Conservation (phyloP, 164 flowering plant genomes). For the Brasenia schreberi region DNA sequence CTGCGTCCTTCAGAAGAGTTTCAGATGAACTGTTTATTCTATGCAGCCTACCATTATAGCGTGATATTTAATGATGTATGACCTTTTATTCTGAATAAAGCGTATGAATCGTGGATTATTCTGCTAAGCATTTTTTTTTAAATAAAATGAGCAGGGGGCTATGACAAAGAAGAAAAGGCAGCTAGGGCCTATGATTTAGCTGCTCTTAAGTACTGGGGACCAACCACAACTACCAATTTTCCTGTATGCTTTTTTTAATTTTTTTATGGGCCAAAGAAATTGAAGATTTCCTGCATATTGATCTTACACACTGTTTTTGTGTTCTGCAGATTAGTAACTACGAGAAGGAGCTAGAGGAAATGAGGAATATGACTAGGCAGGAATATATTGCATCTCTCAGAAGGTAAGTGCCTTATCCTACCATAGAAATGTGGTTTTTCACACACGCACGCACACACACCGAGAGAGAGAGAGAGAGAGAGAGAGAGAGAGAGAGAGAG, state of each 20-base stretch:
- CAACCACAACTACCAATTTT: slow-evolving; percentile 87
- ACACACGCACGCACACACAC: too few species aligned
- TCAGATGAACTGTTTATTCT: not conserved
- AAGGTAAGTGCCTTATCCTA: slow-evolving; percentile 30
- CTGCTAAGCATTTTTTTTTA: too few species aligned
- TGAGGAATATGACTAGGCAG: slow-evolving; percentile 94
- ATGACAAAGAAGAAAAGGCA: slow-evolving; percentile 95
- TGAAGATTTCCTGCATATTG: not conserved
- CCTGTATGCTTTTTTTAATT: slow-evolving; percentile 30
- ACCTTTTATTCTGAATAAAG: too few species aligned
- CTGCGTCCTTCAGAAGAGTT: not conserved
- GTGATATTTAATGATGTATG: too few species aligned
- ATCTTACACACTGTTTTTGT: not conserved
- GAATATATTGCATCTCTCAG: slow-evolving; percentile 92
- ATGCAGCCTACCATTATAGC: too few species aligned
- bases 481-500: too few species aligned
- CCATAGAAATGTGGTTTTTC: too few species aligned
- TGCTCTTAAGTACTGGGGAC: slow-evolving; percentile 95
- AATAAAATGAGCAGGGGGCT: slow-evolving; percentile 43
- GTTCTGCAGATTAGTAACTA: slow-evolving; percentile 60
- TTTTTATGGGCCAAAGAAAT: too few species aligned
- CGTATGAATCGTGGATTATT: too few species aligned
- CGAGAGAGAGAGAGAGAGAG: too few species aligned
- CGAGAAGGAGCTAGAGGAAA: slow-evolving; percentile 79
- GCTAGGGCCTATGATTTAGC: slow-evolving; percentile 92